Evolutionary conservation across 2,329 filamentous ascomycete genomes (phyloP).

Genomic region (Thielaviopsis ethacetica): DNA sequence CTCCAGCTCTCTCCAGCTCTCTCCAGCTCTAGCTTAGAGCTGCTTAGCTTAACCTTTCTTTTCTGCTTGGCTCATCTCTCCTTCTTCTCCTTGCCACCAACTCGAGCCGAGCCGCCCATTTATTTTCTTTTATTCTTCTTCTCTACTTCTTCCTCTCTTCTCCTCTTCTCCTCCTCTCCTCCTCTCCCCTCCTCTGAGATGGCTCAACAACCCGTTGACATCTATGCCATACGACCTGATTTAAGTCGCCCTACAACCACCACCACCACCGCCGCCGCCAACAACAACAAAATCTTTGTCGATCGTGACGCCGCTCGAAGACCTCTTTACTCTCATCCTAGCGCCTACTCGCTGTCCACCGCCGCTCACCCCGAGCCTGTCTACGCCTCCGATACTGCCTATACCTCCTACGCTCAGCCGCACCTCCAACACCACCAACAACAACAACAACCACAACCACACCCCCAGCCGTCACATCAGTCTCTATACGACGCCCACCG

Average conservation of each 20-base stretch:
- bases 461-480: background rate
- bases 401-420: slow-evolving; percentile 12
- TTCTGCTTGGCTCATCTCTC: background rate
- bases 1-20: too few species aligned
- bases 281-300: slow-evolving; percentile 20
- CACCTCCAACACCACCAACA: slow-evolving; percentile 5
- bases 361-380: slow-evolving; percentile 13
- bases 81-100: background rate
- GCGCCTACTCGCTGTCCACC: slow-evolving; percentile 13
- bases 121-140: background rate
- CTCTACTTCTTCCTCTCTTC: background rate
- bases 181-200: background rate
- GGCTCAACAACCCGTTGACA: slow-evolving; percentile 9
- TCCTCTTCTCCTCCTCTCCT: background rate
- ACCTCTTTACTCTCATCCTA: slow-evolving; percentile 21
- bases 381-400: background rate
- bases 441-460: slow-evolving; percentile 6
- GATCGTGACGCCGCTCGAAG: slow-evolving; percentile 25
- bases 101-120: background rate
- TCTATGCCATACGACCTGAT: slow-evolving; percentile 10
- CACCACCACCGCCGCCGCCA: too few species aligned
- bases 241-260: slow-evolving; percentile 11
- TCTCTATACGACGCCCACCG: background rate
- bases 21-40: too few species aligned
- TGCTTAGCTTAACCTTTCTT: background rate